Conservation (phyloP, 176 grass and related monocot genomes). For the Avena atlantica region DNA sequence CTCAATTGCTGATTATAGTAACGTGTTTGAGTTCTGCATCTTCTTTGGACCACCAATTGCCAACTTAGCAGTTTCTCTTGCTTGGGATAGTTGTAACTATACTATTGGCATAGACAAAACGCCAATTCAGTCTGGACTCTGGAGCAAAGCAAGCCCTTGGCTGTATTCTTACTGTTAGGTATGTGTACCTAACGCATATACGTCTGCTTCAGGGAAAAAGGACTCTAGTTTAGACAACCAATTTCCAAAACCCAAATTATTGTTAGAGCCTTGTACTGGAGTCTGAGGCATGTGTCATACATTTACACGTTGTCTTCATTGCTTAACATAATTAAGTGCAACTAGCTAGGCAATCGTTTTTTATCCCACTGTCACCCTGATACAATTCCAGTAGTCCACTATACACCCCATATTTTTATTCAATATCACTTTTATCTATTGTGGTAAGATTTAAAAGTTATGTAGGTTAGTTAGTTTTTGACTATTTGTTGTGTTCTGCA, state of each 20-base stretch:
- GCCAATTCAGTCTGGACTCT: conserved; percentile 36
- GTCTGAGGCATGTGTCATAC: background rate
- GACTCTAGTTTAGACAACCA: conserved; percentile 25
- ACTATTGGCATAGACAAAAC: conserved; percentile 32
- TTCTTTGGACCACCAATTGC: conserved; percentile 18
- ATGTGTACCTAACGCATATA: conserved; percentile 42
- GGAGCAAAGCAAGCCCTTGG: conserved; percentile 3
- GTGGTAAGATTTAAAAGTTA: background rate
- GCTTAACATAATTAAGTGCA: background rate
- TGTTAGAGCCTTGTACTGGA: background rate
- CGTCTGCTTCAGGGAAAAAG: conserved; percentile 27
- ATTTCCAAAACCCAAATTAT: conserved; percentile 16
- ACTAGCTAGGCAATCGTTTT: background rate
- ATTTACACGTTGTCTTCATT: background rate
- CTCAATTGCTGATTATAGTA: conserved; percentile 1
- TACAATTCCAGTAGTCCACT: no score
- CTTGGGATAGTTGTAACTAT: background rate
- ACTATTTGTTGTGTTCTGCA: no score
- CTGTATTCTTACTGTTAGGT: conserved; percentile 43
- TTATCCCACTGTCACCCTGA: no score
- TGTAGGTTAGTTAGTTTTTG: no score
- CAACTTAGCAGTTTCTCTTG: conserved; percentile 24
- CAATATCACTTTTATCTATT: background rate
- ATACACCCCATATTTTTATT: background rate
- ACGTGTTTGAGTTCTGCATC: background rate